These are phyloP conservation scores for Ascocoryne sarcoides DNA, from an alignment of 2,329 filamentous ascomycete species.

Conservation along the genomic window DNA sequence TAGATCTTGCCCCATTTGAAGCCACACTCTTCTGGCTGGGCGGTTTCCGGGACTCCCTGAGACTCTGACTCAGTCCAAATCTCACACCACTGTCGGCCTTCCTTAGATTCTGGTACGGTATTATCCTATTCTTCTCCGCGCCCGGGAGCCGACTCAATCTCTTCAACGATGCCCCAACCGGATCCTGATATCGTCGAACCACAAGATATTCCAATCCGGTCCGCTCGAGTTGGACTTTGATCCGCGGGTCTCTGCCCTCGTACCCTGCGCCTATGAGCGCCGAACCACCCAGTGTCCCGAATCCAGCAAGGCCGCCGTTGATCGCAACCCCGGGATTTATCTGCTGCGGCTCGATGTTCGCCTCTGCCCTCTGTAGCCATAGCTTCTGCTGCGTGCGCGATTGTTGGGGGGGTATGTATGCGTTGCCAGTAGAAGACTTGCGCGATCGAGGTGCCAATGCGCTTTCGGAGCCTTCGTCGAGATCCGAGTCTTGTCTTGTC, in stretches of 20 bases:
- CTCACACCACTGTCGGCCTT: slow-evolving; percentile 22
- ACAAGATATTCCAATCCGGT: slow-evolving; percentile 68
- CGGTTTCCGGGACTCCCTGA: slow-evolving; percentile 25
- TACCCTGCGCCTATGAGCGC: slow-evolving; percentile 40
- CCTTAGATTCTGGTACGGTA: slow-evolving; percentile 33
- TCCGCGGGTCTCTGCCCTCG: slow-evolving; percentile 52
- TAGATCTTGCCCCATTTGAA: slow-evolving; percentile 7
- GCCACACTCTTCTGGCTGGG: slow-evolving; percentile 4
- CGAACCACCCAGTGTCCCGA: slow-evolving; percentile 14
- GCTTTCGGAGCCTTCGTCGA: slow-evolving; percentile 28
- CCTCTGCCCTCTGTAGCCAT: slow-evolving; percentile 65
- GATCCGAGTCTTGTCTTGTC: slow-evolving; percentile 28
- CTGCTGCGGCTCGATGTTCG: slow-evolving; percentile 53
- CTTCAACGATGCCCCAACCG: slow-evolving; percentile 53
- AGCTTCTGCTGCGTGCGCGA: slow-evolving; percentile 69
- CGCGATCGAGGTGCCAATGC: slow-evolving; percentile 37
- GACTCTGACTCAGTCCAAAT: slow-evolving; percentile 34
- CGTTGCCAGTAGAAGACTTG: slow-evolving; percentile 18
- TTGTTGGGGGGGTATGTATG: slow-evolving; percentile 33
- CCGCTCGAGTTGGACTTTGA: slow-evolving; percentile 57
- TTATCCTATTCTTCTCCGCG: slow-evolving; percentile 40
- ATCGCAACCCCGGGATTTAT: slow-evolving; percentile 28
- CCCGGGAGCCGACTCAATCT: slow-evolving; percentile 45
- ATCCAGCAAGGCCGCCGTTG: slow-evolving; percentile 20
- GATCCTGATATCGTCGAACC: slow-evolving; percentile 63